Evolutionary conservation across 106 monocot genomes (phyloP).

Genomic region (Iris macrosiphon): DNA sequence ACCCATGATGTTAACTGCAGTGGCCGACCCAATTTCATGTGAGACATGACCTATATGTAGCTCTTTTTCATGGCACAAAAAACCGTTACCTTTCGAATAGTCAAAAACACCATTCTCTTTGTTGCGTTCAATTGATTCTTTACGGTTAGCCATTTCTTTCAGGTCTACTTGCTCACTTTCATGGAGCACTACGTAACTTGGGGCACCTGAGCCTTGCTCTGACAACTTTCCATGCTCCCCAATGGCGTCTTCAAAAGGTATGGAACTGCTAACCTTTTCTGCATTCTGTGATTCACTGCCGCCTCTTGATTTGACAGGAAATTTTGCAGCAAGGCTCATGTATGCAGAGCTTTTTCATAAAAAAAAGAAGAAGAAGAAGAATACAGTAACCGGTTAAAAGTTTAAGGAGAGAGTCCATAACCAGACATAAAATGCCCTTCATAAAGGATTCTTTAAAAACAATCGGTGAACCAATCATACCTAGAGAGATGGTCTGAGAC

Average conservation of each 20-base stretch:
- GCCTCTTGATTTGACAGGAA: conserved; percentile 25
- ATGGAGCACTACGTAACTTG: conserved; percentile 14
- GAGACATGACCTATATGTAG: conserved; percentile 17
- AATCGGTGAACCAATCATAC: conserved; percentile 20
- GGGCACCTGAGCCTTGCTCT: conserved; percentile 13
- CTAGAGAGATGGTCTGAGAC: conserved; percentile 85
- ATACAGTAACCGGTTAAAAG: neutral
- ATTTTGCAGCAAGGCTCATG: conserved; percentile 76
- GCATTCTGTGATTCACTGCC: conserved; percentile 1
- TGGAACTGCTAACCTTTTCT: conserved; percentile 13
- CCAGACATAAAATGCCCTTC: no score
- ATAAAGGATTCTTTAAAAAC: no score
- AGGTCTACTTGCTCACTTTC: conserved; percentile 8
- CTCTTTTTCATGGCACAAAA: neutral
- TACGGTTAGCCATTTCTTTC: conserved; percentile 23
- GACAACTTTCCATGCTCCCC: conserved; percentile 16
- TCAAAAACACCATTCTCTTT: conserved; percentile 2
- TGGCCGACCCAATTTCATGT: conserved; percentile 21
- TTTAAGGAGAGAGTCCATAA: no score
- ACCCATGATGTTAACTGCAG: neutral
- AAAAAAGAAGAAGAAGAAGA: conserved; percentile 14
- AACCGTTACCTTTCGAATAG: conserved; percentile 5
- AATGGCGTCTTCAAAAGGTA: conserved; percentile 5
- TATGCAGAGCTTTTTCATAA: conserved; percentile 72
- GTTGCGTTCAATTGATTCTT: conserved; percentile 22